These are phyloP conservation scores for Clausena lansium DNA, from an alignment of 345 rosid species.

Conservation along the genomic window DNA sequence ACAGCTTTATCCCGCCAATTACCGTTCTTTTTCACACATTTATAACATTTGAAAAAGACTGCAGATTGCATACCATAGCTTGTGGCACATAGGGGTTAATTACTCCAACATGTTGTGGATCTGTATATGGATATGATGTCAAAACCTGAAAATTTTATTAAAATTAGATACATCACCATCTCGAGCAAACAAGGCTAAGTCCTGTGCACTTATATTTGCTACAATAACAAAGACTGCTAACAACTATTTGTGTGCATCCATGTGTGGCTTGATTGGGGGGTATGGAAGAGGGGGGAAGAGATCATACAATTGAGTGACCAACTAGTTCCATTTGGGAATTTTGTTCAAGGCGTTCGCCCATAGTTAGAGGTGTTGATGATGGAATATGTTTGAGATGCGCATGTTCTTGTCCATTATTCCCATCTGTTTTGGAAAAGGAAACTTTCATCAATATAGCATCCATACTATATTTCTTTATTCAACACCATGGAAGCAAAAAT, in stretches of 20 bases:
- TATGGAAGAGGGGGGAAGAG: neutral
- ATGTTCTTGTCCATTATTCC: slow-evolving; percentile 30
- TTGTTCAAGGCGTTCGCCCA: slow-evolving; percentile 36
- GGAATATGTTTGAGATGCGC: slow-evolving; percentile 26
- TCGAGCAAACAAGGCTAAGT: slow-evolving; percentile 4
- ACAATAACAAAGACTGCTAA: neutral
- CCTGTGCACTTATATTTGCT: neutral
- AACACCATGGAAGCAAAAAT: slow-evolving; percentile 20
- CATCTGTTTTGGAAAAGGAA: slow-evolving; percentile 33
- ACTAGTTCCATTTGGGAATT: slow-evolving; percentile 59
- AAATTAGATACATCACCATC: neutral
- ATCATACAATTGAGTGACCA: slow-evolving; percentile 67
- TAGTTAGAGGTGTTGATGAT: slow-evolving; percentile 21
- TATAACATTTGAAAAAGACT: neutral
- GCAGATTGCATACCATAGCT: slow-evolving; percentile 41
- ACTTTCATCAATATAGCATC: slow-evolving; percentile 14
- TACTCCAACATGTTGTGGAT: slow-evolving; percentile 46
- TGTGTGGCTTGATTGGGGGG: neutral
- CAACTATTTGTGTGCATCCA: neutral
- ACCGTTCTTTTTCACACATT: slow-evolving; percentile 5
- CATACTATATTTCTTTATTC: slow-evolving; percentile 8
- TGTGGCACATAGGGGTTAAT: slow-evolving; percentile 44
- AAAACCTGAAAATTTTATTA: slow-evolving; percentile 44
- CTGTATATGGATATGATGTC: slow-evolving; percentile 49
- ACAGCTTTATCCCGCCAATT: neutral